These are phyloP conservation scores for Penicillium sp. DNA, from an alignment of 2,329 filamentous ascomycete species.

Conservation along the genomic window DNA sequence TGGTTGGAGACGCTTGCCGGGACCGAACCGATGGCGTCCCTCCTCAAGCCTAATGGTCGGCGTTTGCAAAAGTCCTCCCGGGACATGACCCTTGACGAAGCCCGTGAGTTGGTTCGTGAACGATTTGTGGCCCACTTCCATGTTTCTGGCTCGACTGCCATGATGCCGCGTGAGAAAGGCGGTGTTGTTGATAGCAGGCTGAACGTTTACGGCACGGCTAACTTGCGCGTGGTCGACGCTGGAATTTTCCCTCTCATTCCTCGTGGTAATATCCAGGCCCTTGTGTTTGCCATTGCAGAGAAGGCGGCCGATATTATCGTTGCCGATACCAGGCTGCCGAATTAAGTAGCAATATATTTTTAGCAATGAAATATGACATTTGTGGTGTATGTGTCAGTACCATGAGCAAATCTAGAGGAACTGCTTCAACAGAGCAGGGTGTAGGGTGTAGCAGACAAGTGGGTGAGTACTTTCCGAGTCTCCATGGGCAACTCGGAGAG, in stretches of 20 bases:
- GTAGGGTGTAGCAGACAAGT: too few relatives aligned
- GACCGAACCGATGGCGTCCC: constrained; percentile 27
- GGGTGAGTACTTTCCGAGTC: too few relatives aligned
- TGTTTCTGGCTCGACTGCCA: constrained; percentile 27
- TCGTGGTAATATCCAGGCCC: constrained; percentile 35
- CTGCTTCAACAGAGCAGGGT: too few relatives aligned
- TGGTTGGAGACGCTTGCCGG: constrained; percentile 31
- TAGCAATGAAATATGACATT: too few relatives aligned
- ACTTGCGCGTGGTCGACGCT: constrained; percentile 33
- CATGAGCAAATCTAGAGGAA: too few relatives aligned
- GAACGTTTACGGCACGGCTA: constrained; percentile 27
- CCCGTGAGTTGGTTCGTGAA: constrained; percentile 16
- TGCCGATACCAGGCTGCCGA: too few relatives aligned
- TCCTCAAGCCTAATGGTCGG: constrained; percentile 31
- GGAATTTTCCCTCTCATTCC: constrained; percentile 33
- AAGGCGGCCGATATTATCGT: constrained; percentile 33
- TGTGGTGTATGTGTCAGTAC: too few relatives aligned
- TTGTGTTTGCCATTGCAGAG: constrained; percentile 33
- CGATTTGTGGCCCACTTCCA: constrained; percentile 21
- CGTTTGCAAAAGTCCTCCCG: constrained; percentile 12
- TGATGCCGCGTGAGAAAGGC: constrained; percentile 26
- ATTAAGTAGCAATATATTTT: too few relatives aligned
- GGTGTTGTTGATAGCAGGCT: constrained; percentile 27
- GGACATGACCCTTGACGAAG: constrained; percentile 6
- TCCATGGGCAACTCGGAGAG: too few relatives aligned